phyloP scores from a whole-genome alignment of 1,284 basidiomycete genomes.

The Cerioporus squamosus region DNA sequence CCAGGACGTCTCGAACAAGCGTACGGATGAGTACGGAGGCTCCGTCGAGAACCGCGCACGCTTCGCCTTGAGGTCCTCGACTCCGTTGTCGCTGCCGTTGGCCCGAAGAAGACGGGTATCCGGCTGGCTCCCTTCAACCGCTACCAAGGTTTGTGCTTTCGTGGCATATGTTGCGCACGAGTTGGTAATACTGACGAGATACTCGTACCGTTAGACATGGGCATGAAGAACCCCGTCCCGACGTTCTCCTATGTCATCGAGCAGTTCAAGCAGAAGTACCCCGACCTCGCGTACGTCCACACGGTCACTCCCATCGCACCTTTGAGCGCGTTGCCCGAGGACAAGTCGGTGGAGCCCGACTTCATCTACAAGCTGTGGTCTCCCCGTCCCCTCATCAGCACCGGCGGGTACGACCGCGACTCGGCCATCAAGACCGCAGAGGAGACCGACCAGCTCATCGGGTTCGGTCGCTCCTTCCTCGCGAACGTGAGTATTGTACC shows the following conservation, averaged over 20 bases:
- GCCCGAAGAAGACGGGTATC: constrained; percentile 48
- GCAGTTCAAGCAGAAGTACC: background rate
- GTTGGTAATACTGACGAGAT: background rate
- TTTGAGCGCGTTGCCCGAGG: background rate
- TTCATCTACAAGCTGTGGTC: constrained; percentile 37
- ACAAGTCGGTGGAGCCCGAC: constrained; percentile 20
- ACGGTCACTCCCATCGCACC: background rate
- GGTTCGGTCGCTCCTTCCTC: constrained; percentile 52
- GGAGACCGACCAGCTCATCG: constrained; percentile 42
- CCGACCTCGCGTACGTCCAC: background rate
- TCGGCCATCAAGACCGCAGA: constrained; percentile 31
- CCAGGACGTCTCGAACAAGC: constrained; percentile 51
- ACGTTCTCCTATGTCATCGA: background rate
- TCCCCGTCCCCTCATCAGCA: constrained; percentile 34
- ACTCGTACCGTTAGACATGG: background rate
- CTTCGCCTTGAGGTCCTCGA: constrained; percentile 56
- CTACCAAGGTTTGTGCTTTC: constrained; percentile 38
- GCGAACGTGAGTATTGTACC: constrained; percentile 37
- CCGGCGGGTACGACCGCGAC: constrained; percentile 39
- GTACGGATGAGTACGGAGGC: constrained; percentile 65
- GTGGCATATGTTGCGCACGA: background rate
- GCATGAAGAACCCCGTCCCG: constrained; percentile 1
- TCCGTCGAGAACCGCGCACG: constrained; percentile 55
- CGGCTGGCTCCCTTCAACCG: constrained; percentile 58
- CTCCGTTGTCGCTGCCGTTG: constrained; percentile 44